phyloP scores from a whole-genome alignment of 805 yeast species.

The Scheffersomyces ergatensis region DNA sequence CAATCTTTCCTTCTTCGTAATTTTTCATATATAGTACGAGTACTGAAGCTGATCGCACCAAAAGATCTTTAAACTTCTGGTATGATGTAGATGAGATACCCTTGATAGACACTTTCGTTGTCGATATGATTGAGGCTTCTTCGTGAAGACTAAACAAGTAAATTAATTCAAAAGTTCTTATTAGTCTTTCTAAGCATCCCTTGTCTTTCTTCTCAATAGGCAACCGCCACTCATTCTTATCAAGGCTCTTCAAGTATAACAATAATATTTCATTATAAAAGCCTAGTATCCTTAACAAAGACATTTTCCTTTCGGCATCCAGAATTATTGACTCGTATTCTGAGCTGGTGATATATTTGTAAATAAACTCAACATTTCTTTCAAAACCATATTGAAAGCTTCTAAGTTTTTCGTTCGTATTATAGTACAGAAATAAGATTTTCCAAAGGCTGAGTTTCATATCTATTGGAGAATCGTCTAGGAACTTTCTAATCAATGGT shows the following conservation, averaged over 20 bases:
- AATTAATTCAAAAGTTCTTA: constrained; percentile 38
- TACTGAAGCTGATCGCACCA: constrained; percentile 36
- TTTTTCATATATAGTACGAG: constrained; percentile 33
- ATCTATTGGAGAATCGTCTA: constrained; percentile 61
- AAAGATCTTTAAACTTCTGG: constrained; percentile 43
- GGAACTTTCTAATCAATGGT: constrained; percentile 56
- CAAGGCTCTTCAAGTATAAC: constrained; percentile 27
- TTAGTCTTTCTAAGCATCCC: constrained; percentile 7
- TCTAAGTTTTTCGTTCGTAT: constrained; percentile 16
- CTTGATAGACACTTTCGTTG: constrained; percentile 39
- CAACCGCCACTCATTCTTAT: constrained; percentile 32
- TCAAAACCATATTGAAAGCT: constrained; percentile 51
- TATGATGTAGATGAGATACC: constrained; percentile 42
- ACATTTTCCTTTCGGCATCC: constrained; percentile 33
- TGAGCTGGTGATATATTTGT: constrained; percentile 26
- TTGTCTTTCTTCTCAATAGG: not conserved
- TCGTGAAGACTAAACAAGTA: constrained; percentile 54
- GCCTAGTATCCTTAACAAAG: constrained; percentile 50
- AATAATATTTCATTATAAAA: constrained; percentile 52
- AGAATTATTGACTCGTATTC: constrained; percentile 13
- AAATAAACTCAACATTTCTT: constrained; percentile 45
- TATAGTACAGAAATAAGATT: constrained; percentile 59
- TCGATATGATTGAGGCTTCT: constrained; percentile 41
- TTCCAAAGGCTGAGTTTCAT: constrained; percentile 76
- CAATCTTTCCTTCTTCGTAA: not conserved